Evolutionary conservation across 2,329 filamentous ascomycete species (phyloP), one percentile per base, ranked within the genome.

Genomic region (Mycosphaerella sp.): DNA sequence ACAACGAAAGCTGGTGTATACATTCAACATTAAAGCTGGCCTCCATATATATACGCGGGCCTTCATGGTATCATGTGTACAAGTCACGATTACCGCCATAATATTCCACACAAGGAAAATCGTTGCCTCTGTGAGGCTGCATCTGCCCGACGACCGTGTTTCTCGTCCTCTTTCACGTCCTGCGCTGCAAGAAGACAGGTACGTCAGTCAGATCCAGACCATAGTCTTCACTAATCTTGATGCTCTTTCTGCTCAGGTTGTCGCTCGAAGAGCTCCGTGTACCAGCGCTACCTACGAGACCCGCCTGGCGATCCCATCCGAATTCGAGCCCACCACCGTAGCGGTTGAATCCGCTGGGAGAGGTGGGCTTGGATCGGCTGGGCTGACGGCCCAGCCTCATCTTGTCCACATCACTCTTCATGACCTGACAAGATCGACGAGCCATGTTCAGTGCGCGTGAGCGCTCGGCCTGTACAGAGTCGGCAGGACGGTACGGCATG

Each of bases 141-240:
- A 6, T 38, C 34, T 38, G 34, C 34, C 10, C 8, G 34, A 12
- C 10, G 26, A 29, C n/a, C 34, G 4, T 12, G 34, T n/a, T 4
- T 38, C 4, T n/a, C 10, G 12, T 8, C 34, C 4, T 4, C 4
- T 2, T 9, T 17, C 17, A 31, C 9, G 29, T 29, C 38, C 21
- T 47, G 31, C 32, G 48, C 39, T 50, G 49, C 59, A 72, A 59
- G 53, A 72, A 72, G 2, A 72, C 66, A 2, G 71, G 71, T 43
- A 73, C 65, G 61, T 73, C 71, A 42, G 69, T 71, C 53, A 73
- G 56, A 61, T 72, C 70, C 31, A 73, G 45, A 2, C 70, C 70
- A 56, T 62, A 71, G 9, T 63, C 62, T 56, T 66, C 61, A 12
- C 62, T 64, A 51, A 68, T 60, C 49, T 64, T 58, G n/a, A 66